phyloP scores from a whole-genome alignment of 2,329 filamentous ascomycete species.

The Penicillium griseofulvum region DNA sequence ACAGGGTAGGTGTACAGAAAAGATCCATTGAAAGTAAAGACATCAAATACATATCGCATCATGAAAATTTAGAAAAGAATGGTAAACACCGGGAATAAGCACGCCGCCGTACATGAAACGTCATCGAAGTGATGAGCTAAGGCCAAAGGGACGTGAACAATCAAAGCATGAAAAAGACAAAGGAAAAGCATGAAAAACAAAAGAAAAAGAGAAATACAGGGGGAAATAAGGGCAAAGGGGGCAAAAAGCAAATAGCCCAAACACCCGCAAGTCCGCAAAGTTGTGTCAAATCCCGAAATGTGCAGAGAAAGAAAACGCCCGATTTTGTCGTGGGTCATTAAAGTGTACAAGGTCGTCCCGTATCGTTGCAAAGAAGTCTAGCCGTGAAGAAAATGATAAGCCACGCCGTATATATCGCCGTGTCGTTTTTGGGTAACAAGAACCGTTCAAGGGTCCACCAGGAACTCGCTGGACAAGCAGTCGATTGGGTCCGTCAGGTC shows the following conservation, averaged over 20 bases:
- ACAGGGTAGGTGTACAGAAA: slow-evolving; percentile 16
- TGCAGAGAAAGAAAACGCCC: slow-evolving; percentile 12
- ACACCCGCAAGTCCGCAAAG: slow-evolving; percentile 8
- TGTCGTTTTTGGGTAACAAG: slow-evolving; percentile 4
- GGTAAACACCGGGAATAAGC: slow-evolving; percentile 9
- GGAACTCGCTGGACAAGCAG: slow-evolving; percentile 39
- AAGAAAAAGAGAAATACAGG: slow-evolving; percentile 23
- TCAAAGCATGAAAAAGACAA: slow-evolving; percentile 14
- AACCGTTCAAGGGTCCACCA: slow-evolving; percentile 29
- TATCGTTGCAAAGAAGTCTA: slow-evolving; percentile 19
- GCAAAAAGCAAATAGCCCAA: slow-evolving; percentile 6
- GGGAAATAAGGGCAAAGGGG: slow-evolving; percentile 5
- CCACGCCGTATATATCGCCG: slow-evolving; percentile 12
- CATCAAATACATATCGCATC: slow-evolving; percentile 22
- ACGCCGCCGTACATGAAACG: slow-evolving; percentile 7
- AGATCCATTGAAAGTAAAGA: slow-evolving; percentile 17
- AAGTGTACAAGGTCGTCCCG: slow-evolving; percentile 24
- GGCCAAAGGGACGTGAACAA: slow-evolving; percentile 3
- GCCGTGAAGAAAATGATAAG: slow-evolving; percentile 14
- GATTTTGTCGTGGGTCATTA: slow-evolving; percentile 21
- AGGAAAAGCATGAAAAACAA: slow-evolving; percentile 10
- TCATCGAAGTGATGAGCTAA: slow-evolving; percentile 4
- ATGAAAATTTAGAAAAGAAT: slow-evolving; percentile 14
- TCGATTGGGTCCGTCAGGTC: slow-evolving; percentile 40
- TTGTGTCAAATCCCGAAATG: slow-evolving; percentile 8